Conservation (phyloP, 2,329 filamentous ascomycete genomes). For the Ascochyta lentis region DNA sequence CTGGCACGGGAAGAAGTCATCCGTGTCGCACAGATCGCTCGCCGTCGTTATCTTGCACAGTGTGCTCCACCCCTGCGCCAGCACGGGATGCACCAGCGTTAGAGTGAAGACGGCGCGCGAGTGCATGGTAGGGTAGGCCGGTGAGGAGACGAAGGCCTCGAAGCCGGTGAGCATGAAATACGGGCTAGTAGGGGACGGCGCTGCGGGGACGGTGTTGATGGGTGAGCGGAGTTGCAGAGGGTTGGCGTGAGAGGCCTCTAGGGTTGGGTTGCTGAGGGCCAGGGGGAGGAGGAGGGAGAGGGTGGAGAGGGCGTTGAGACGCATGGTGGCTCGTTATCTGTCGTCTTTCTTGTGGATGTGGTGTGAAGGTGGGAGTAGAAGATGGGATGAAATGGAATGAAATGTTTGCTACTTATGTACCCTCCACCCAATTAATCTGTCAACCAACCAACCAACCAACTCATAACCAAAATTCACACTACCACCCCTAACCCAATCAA, state of each 20-base stretch:
- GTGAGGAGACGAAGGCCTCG: background rate
- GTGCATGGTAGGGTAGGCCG: background rate
- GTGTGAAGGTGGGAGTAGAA: background rate
- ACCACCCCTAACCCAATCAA: too few relatives aligned
- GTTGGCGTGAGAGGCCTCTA: background rate
- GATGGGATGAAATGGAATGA: background rate
- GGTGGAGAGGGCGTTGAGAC: background rate
- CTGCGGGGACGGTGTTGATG: background rate
- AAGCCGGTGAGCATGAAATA: background rate
- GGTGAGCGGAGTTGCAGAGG: background rate
- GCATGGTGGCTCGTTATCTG: constrained; percentile 2
- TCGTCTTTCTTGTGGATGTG: background rate
- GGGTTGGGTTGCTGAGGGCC: background rate
- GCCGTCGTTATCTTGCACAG: background rate
- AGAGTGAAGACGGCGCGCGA: constrained; percentile 1
- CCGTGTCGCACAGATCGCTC: background rate
- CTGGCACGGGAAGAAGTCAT: background rate
- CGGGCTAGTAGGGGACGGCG: background rate
- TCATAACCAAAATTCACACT: background rate
- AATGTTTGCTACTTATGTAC: background rate
- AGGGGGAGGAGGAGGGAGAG: background rate
- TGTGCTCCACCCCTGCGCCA: background rate
- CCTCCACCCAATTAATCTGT: background rate
- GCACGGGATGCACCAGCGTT: background rate
- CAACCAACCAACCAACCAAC: background rate